Conservation (phyloP, 352 stramenopile species). For the Lagenidium giganteum region DNA sequence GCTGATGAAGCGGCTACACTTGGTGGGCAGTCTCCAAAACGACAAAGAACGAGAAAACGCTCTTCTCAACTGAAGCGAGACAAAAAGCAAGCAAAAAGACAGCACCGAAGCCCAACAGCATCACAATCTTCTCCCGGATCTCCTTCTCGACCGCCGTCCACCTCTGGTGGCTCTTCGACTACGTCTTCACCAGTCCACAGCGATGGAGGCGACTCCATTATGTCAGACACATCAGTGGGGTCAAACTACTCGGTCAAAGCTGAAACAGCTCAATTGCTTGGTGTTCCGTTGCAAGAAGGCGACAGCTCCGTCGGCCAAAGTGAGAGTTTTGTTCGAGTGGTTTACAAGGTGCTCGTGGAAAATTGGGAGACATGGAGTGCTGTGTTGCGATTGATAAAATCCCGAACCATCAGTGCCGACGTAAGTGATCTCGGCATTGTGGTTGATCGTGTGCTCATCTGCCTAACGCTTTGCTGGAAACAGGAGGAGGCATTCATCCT, state of each 20-base stretch:
- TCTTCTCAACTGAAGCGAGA: constrained; percentile 80
- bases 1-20: constrained; percentile 79
- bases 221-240: constrained; percentile 48
- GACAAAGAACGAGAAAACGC: constrained; percentile 78
- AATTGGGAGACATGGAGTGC: constrained; percentile 84
- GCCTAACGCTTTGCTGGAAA: background rate
- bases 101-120: constrained; percentile 63
- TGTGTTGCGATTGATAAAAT: constrained; percentile 77
- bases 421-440: background rate
- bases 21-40: constrained; percentile 72
- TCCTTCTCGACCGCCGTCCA: constrained; percentile 49
- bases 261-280: constrained; percentile 71
- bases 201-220: constrained; percentile 51
- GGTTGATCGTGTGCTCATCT: background rate
- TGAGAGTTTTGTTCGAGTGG: constrained; percentile 53
- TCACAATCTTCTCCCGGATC: constrained; percentile 67
- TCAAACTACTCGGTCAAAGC: constrained; percentile 81
- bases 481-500: constrained; percentile 81
- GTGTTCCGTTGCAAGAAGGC: constrained; percentile 64
- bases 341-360: constrained; percentile 77
- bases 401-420: constrained; percentile 45
- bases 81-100: constrained; percentile 69
- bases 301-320: constrained; percentile 45
- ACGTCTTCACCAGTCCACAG: constrained; percentile 63
- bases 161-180: constrained; percentile 37